Evolutionary conservation across 169 alveolate species (phyloP), one percentile per base, ranked within the genome.

Genomic region (Cryptosporidium andersoni): DNA sequence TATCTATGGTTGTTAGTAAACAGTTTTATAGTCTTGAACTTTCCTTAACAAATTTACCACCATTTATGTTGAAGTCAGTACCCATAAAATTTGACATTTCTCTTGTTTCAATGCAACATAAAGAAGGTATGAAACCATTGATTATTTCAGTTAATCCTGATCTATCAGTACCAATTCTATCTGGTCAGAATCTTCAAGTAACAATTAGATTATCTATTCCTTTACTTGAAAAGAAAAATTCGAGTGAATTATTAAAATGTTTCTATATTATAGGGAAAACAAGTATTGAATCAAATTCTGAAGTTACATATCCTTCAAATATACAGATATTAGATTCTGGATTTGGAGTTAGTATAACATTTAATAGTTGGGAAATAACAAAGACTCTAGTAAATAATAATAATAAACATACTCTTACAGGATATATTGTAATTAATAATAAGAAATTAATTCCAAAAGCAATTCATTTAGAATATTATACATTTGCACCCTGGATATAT

Each of bases 91-190:
- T 74, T 7, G 68, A 68, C 3, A 42, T 74, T 25, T 56, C 74
- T 53, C 53, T 74, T 14, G 25, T 74, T 11, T 68, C 85, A 16
- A 56, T 74, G 25, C 42, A 25, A 58, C 58, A 74, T 36, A 67
- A 7, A 39, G 58, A 47, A 14, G 25, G 25, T 25, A 25, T 25
- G 25, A 60, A 81, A 64, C 89, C 90, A 7, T 48, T 81, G n/a
- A 88, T 89, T 1, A 65, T 89, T 49, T 81, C 89, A 7, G 36
- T 89, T 40, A 81, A 82, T 56, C 92, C 92, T 14, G 91, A 89
- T 55, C 90, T 89, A n/a, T 80, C 91, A 16, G 82, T 89, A 48
- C 91, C 90, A 40, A 80, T 89, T 16, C 45, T 81, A 51, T 62
- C 81, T 9, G 92, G 92, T 11, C 92, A 89, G 43, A 89, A 89